These are phyloP conservation scores for Heimioporus sp. DNA, from an alignment of 768 basidiomycete species.

Conservation along the genomic window DNA sequence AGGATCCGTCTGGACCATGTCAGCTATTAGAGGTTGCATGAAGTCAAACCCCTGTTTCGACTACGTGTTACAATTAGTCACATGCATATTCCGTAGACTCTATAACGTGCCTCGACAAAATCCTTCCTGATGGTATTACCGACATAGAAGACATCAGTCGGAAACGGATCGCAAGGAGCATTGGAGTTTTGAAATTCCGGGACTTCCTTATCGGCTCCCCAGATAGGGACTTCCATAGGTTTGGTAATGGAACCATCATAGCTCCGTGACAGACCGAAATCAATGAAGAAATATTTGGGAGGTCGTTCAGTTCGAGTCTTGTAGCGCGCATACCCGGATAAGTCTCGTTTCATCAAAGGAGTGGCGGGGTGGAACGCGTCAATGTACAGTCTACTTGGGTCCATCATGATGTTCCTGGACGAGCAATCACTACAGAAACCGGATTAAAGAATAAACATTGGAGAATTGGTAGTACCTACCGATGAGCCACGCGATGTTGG, in stretches of 20 bases:
- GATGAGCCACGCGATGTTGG: slow-evolving; percentile 15
- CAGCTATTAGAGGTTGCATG: slow-evolving; percentile 31
- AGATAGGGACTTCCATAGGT: slow-evolving; percentile 28
- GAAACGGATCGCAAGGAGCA: slow-evolving; percentile 36
- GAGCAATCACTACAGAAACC: slow-evolving; percentile 23
- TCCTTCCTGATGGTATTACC: slow-evolving; percentile 36
- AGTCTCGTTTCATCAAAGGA: slow-evolving; percentile 17
- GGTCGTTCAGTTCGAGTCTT: slow-evolving; percentile 17
- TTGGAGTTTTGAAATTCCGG: slow-evolving; percentile 34
- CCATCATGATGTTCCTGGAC: slow-evolving; percentile 34
- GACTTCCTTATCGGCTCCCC: slow-evolving; percentile 41
- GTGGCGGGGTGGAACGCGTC: slow-evolving; percentile 28
- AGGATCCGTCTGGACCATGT: slow-evolving; percentile 40
- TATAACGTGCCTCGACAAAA: slow-evolving; percentile 28
- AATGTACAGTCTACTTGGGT: slow-evolving; percentile 22
- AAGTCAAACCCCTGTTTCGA: slow-evolving; percentile 23
- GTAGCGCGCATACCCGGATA: slow-evolving; percentile 17
- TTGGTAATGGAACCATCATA: slow-evolving; percentile 24
- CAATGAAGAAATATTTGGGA: slow-evolving; percentile 12
- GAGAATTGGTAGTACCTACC: neutral
- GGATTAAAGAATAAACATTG: no score
- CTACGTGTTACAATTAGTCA: no score
- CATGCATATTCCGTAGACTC: no score
- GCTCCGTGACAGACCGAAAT: slow-evolving; percentile 24
- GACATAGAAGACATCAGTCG: slow-evolving; percentile 43